A percentile compares a stretch with the other conserved stretches of the same genome.
Evolutionary conservation across 2,329 filamentous ascomycete genomes (phyloP).

Genomic region (Neophaeococcomyces mojaviensis): DNA sequence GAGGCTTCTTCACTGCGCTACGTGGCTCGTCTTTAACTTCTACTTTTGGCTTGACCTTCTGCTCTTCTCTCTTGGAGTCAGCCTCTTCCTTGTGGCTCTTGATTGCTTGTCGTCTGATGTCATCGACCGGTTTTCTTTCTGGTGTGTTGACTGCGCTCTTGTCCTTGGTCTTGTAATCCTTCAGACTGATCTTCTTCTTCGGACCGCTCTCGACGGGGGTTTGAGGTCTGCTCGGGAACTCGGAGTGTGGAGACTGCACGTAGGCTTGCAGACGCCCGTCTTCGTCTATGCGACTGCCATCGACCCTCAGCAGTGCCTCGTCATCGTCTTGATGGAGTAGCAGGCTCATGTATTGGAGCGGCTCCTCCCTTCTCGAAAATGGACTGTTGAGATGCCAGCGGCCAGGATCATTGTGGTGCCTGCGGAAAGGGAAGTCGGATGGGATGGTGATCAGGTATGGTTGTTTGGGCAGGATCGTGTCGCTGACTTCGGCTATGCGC

Average conservation of each 20-base stretch:
- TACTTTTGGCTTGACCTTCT: not conserved
- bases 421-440: constrained; percentile 39
- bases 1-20: not conserved
- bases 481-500: constrained; percentile 33
- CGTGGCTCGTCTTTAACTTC: not conserved
- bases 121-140: not conserved
- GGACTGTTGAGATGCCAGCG: constrained; percentile 45
- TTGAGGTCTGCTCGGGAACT: constrained; percentile 30
- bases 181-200: constrained; percentile 57
- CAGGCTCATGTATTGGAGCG: constrained; percentile 57
- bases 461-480: constrained; percentile 36
- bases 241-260: constrained; percentile 31
- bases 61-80: constrained; percentile 4
- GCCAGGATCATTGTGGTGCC: constrained; percentile 35
- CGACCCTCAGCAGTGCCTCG: constrained; percentile 42
- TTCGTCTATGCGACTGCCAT: constrained; percentile 46
- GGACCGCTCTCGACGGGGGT: constrained; percentile 33
- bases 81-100: constrained; percentile 9
- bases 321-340: constrained; percentile 51
- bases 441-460: constrained; percentile 42
- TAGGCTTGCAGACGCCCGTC: constrained; percentile 37
- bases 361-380: constrained; percentile 49
- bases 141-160: constrained; percentile 26
- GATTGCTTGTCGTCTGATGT: constrained; percentile 7
- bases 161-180: constrained; percentile 53